Conservation (phyloP, 2,329 filamentous ascomycete genomes). For the Pochonia chlamydosporia region DNA sequence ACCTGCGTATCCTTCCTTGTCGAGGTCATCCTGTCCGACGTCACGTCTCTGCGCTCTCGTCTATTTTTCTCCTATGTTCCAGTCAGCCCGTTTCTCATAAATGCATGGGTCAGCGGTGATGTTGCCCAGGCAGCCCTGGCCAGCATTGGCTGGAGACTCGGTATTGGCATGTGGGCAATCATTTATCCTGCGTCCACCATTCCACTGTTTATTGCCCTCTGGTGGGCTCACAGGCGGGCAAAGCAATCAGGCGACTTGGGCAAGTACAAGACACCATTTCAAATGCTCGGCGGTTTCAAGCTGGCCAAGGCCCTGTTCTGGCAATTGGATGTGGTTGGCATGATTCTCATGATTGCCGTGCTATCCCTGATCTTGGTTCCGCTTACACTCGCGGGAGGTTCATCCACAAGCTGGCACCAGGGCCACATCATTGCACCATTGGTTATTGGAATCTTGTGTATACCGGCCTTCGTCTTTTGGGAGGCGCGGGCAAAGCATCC, state of each 20-base stretch:
- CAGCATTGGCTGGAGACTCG: slow-evolving; percentile 53
- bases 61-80: slow-evolving; percentile 61
- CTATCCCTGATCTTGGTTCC: slow-evolving; percentile 41
- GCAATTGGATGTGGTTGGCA: slow-evolving; percentile 38
- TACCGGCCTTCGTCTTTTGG: slow-evolving; percentile 46
- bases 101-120: slow-evolving; percentile 60
- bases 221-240: slow-evolving; percentile 45
- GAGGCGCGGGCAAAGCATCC: slow-evolving; percentile 42
- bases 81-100: slow-evolving; percentile 54
- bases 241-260: slow-evolving; percentile 41
- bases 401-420: slow-evolving; percentile 29
- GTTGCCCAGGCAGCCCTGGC: slow-evolving; percentile 43
- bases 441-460: slow-evolving; percentile 38
- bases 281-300: slow-evolving; percentile 23
- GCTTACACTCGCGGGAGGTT: slow-evolving; percentile 39
- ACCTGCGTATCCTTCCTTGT: slow-evolving; percentile 55
- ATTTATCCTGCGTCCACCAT: slow-evolving; percentile 54
- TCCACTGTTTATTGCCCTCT: slow-evolving; percentile 48
- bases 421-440: slow-evolving; percentile 37
- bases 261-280: slow-evolving; percentile 27
- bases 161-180: slow-evolving; percentile 59
- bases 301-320: slow-evolving; percentile 38
- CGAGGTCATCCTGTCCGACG: slow-evolving; percentile 59
- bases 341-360: slow-evolving; percentile 39
- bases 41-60: slow-evolving; percentile 56